A percentile compares a stretch with the other conserved stretches of the same genome.
phyloP scores from a whole-genome alignment of 2,329 filamentous ascomycete species.

The Immersiporthe knoxdaviesiana region DNA sequence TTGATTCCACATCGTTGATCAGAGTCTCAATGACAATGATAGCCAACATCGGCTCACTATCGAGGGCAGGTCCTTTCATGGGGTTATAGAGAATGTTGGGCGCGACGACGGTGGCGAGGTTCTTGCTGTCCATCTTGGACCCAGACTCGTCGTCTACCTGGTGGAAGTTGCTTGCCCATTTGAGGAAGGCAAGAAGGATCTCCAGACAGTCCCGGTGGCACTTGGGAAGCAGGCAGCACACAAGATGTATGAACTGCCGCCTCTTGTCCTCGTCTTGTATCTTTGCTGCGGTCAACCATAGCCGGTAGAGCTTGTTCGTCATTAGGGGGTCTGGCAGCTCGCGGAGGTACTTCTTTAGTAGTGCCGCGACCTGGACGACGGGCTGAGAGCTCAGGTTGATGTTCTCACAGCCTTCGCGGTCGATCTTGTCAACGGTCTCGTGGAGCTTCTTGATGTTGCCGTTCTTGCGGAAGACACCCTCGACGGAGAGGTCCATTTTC shows the following conservation, averaged over 20 bases:
- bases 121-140: constrained; percentile 99
- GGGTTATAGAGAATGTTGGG: constrained; percentile 87
- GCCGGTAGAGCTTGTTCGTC: constrained; percentile 89
- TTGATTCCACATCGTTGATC: constrained; percentile 91
- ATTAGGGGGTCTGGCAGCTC: constrained; percentile 93
- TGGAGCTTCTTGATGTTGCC: constrained; percentile 95
- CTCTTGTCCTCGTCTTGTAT: constrained; percentile 80
- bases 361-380: constrained; percentile 89
- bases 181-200: constrained; percentile 92
- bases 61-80: constrained; percentile 68
- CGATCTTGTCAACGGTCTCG: constrained; percentile 83
- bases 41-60: constrained; percentile 87
- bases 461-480: constrained; percentile 98
- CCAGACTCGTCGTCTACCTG: constrained; percentile 96
- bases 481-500: constrained; percentile 98
- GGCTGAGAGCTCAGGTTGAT: constrained; percentile 87
- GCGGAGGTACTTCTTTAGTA: constrained; percentile 92
- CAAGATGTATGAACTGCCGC: constrained; percentile 83
- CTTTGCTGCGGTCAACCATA: constrained; percentile 91
- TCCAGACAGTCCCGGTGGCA: constrained; percentile 91
- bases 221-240: constrained; percentile 91
- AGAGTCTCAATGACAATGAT: constrained; percentile 91
- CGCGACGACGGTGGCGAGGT: constrained; percentile 94
- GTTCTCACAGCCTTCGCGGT: constrained; percentile 80
- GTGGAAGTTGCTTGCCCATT: constrained; percentile 97